Conservation (phyloP, 139 green algal species). For the Coelastrella sp. region DNA sequence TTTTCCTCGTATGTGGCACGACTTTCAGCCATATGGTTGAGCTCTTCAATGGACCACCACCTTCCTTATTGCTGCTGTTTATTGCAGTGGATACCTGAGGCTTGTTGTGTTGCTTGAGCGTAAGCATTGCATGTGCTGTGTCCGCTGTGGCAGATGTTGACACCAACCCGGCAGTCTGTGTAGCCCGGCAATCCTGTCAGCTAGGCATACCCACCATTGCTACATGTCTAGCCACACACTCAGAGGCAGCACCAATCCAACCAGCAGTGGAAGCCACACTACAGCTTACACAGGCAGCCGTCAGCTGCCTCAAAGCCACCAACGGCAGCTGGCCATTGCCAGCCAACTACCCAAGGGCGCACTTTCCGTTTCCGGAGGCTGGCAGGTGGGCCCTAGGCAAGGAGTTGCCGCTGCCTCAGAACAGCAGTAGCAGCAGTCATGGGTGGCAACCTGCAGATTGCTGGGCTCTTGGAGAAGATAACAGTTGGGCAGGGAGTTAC, state of each 20-base stretch:
- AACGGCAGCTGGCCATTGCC: constrained; percentile 23
- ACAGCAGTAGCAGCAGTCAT: background rate
- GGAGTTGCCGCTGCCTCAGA: constrained; percentile 28
- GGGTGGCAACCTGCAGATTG: background rate
- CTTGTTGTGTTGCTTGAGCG: background rate
- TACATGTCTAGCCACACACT: constrained; percentile 44
- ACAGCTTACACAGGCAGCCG: background rate
- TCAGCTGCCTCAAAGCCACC: background rate
- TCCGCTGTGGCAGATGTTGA: constrained; percentile 18
- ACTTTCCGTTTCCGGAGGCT: constrained; percentile 50
- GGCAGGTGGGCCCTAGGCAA: constrained; percentile 49
- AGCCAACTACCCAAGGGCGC: constrained; percentile 36
- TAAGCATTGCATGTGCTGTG: background rate
- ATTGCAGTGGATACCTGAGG: background rate
- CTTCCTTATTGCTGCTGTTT: no score
- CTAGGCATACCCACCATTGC: constrained; percentile 43
- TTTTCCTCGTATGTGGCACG: no score
- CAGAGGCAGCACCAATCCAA: background rate
- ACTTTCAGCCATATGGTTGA: no score
- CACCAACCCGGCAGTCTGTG: background rate
- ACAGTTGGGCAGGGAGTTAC: constrained; percentile 16
- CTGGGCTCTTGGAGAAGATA: constrained; percentile 47
- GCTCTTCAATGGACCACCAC: no score
- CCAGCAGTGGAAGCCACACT: constrained; percentile 33
- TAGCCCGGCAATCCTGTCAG: constrained; percentile 5